Base-by-base conservation (phyloP, 371 early-diverging fungal species). In the Actinomucor elegans region DNA sequence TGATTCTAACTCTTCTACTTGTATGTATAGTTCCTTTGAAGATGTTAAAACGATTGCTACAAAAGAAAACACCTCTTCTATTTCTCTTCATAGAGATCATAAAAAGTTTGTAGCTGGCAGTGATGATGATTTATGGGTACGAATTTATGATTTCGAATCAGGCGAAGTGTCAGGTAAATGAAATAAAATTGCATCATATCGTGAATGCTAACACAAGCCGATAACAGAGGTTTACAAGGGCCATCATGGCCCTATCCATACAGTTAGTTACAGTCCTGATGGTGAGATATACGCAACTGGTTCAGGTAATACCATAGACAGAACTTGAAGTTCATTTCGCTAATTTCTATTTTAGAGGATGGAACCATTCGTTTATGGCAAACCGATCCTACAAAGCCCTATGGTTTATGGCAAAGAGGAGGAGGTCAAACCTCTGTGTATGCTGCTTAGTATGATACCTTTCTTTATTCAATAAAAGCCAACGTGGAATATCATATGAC, bases 281-380 rank as follows among this genome's bases (percentile, higher is more conserved):
- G 94, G 94, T 35, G 86, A 91, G 50, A 67, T 94, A 9, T 94
- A 92, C 66, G 92, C 94, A 6, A 90, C 92, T 1, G 94, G 93
- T 28, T 90, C 91, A 33, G 81, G 81, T 80, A 72, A 24, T 21
- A 7, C 8, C 1, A 18, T 27, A 27, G 2, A 6, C 3, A 10
- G n/a, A 24, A 23, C 20, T 23, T n/a, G 2, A 40, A 37, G 32
- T 38, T 34, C 10, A 43, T 20, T 37, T 42, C 10, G 35, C 34
- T 8, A 31, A 9, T 31, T 23, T n/a, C 10, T 32, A 17, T 23
- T 50, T 26, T 44, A 65, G 91, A 90, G 73, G 91, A 90, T 53
- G 89, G 89, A 1, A 89, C 88, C 3, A 87, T 90, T 45, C 76
- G 88, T 36, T 69, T 89, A 52, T 90, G 91, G 91, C 89, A 88